Percentiles rank a stretch among this genome's conserved stretches.
phyloP scores from a whole-genome alignment of 2,329 filamentous ascomycete genomes.

The Monilinia vaccinii-corymbosi region DNA sequence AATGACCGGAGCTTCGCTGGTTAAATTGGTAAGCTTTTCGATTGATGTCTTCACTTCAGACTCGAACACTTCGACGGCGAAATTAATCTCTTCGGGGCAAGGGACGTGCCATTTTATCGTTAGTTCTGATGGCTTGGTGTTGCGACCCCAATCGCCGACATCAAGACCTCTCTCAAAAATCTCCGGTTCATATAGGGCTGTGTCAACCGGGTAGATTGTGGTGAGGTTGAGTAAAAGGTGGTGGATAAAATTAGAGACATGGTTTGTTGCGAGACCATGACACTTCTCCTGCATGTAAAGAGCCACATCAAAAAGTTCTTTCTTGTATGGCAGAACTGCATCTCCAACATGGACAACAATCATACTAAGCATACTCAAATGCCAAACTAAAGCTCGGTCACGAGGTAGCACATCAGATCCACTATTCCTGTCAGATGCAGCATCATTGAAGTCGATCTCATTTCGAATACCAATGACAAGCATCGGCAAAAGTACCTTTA shows the following conservation, averaged over 20 bases:
- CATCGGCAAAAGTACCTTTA: conserved; percentile 85
- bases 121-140: conserved; percentile 63
- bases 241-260: conserved; percentile 96
- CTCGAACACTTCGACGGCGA: conserved; percentile 83
- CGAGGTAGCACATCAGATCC: conserved; percentile 88
- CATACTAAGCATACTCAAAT: conserved; percentile 96
- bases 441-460: conserved; percentile 94
- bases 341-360: conserved; percentile 91
- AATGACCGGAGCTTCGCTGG: conserved; percentile 69
- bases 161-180: conserved; percentile 63
- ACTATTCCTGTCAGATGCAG: conserved; percentile 87
- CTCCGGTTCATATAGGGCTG: conserved; percentile 75
- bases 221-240: conserved; percentile 92
- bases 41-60: conserved; percentile 72
- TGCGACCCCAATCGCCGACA: conserved; percentile 75
- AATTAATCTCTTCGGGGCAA: conserved; percentile 67
- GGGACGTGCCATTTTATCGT: conserved; percentile 90
- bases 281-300: conserved; percentile 96
- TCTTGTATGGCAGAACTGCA: conserved; percentile 79
- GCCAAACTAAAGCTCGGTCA: conserved; percentile 90
- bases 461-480: conserved; percentile 85
- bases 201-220: conserved; percentile 87
- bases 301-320: conserved; percentile 83
- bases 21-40: conserved; percentile 66
- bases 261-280: conserved; percentile 84